Conservation (phyloP, 257 asterid species). For the Sherardia arvensis region DNA sequence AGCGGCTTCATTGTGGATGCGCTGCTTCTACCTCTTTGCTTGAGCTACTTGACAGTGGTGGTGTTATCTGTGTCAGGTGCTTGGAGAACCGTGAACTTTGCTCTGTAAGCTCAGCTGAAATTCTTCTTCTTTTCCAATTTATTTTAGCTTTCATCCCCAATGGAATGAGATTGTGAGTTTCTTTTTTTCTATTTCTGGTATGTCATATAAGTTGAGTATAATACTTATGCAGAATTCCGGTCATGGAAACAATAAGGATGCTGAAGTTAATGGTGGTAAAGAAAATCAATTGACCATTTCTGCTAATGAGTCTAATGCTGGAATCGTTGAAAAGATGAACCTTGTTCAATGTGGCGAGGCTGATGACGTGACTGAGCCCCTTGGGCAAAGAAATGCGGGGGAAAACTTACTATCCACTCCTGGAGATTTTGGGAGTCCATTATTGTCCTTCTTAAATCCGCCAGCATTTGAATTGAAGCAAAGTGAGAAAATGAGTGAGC, state of each 20-base stretch:
- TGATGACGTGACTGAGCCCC: conserved; percentile 22
- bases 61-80: conserved; percentile 69
- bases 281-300: conserved; percentile 15
- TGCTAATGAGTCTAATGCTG: conserved; percentile 19
- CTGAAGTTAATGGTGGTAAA: conserved; percentile 23
- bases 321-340: conserved; percentile 24
- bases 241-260: conserved; percentile 35
- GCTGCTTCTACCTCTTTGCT: conserved; percentile 69
- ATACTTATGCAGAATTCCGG: conserved; percentile 44
- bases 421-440: conserved; percentile 36
- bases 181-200: neutral
- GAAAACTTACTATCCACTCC: conserved; percentile 17
- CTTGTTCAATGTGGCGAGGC: conserved; percentile 30
- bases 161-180: neutral
- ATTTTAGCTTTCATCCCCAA: neutral
- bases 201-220: conserved; percentile 26
- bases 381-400: conserved; percentile 28
- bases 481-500: conserved; percentile 18
- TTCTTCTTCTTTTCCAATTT: too few species aligned
- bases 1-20: conserved; percentile 98
- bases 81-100: conserved; percentile 33
- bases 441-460: conserved; percentile 27
- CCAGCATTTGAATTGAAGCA: conserved; percentile 31
- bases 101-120: conserved; percentile 41
- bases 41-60: conserved; percentile 74